Conservation (phyloP, 345 rosid species). For the Abelmoschus esculentus region DNA sequence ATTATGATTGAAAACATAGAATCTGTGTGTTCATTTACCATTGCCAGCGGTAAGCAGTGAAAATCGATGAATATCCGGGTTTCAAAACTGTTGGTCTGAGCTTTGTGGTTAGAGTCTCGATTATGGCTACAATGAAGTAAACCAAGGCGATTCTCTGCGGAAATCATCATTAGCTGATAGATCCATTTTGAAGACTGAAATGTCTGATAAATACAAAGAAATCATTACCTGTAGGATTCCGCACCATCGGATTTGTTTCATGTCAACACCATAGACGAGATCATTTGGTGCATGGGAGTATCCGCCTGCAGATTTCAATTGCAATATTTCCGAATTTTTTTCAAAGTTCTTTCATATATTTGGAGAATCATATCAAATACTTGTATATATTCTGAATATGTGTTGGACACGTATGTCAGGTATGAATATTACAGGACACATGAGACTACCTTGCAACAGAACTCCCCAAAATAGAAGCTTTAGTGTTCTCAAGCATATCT, state of each 20-base stretch:
- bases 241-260: constrained; percentile 53
- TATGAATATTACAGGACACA: no score
- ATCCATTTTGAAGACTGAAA: not conserved
- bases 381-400: not conserved
- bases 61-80: constrained; percentile 40
- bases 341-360: not conserved
- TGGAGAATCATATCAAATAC: not conserved
- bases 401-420: not conserved
- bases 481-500: constrained; percentile 44
- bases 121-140: constrained; percentile 47
- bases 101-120: constrained; percentile 49
- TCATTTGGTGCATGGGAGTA: constrained; percentile 56
- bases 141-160: constrained; percentile 60
- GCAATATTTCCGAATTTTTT: not conserved
- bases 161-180: not conserved
- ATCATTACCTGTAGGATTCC: constrained; percentile 59
- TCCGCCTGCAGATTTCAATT: constrained; percentile 38
- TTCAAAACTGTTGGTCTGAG: constrained; percentile 30
- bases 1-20: not conserved
- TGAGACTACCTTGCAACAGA: constrained; percentile 45
- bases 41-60: constrained; percentile 51
- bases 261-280: constrained; percentile 59
- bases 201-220: not conserved
- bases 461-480: constrained; percentile 74
- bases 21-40: constrained; percentile 29